Conservation (phyloP, 179 eudicot genomes). For the Actinidia arguta region DNA sequence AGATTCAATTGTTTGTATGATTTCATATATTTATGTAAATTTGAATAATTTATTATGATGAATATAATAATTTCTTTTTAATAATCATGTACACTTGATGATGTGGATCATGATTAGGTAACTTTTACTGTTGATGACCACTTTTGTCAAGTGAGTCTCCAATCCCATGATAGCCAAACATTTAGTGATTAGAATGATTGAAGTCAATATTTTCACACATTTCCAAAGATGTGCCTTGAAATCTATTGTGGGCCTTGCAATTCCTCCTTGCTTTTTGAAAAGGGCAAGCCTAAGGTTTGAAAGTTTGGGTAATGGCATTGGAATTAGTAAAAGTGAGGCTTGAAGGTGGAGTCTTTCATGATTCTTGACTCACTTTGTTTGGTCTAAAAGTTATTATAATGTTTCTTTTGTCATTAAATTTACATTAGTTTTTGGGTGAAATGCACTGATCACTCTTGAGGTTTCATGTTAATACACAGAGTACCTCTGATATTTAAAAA, state of each 20-base stretch:
- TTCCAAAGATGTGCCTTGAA: not conserved
- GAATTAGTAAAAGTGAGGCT: constrained; percentile 33
- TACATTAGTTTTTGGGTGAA: too few relatives aligned
- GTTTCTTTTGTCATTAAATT: too few relatives aligned
- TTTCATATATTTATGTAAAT: too few relatives aligned
- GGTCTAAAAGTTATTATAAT: too few relatives aligned
- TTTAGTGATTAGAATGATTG: not conserved
- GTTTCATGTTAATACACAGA: too few relatives aligned
- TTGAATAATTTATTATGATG: too few relatives aligned
- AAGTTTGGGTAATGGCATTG: constrained; percentile 25
- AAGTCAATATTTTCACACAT: not conserved
- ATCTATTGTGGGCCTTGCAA: not conserved
- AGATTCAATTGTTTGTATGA: too few relatives aligned
- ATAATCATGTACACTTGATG: too few relatives aligned
- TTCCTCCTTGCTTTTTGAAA: constrained; percentile 26
- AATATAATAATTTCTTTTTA: too few relatives aligned
- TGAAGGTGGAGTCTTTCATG: constrained; percentile 10
- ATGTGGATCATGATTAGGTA: not conserved
- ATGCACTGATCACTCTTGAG: too few relatives aligned
- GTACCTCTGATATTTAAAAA: too few relatives aligned
- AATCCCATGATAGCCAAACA: not conserved
- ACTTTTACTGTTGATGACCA: not conserved
- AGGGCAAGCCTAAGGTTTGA: constrained; percentile 9
- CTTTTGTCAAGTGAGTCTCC: not conserved
- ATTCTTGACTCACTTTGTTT: constrained; percentile 21